Conservation (phyloP, 331 rosid genomes). For the Rosa hybrid region DNA sequence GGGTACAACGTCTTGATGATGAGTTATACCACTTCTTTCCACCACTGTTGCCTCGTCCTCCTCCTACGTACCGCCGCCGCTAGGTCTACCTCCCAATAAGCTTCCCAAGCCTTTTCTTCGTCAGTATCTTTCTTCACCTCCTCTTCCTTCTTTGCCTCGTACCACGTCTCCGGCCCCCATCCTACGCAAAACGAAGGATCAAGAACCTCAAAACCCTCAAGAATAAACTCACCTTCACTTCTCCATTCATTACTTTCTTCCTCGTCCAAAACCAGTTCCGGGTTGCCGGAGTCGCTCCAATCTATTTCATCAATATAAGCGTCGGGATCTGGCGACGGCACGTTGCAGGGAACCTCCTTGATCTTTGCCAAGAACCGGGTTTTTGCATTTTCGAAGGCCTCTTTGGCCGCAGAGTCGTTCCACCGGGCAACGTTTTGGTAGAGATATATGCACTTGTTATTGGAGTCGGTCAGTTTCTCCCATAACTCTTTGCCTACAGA, state of each 20-base stretch:
- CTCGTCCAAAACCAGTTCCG: constrained; percentile 46
- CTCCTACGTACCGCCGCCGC: neutral
- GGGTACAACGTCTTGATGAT: neutral
- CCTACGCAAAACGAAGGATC: constrained; percentile 48
- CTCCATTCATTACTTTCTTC: neutral
- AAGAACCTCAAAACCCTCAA: constrained; percentile 36
- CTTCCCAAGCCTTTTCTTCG: neutral
- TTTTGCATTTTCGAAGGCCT: constrained; percentile 77
- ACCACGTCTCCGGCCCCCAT: constrained; percentile 44
- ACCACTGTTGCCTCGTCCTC: neutral
- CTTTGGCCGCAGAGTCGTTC: constrained; percentile 81
- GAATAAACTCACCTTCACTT: neutral
- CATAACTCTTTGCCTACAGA: constrained; percentile 64
- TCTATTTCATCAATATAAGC: constrained; percentile 55
- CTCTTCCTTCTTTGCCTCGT: constrained; percentile 38
- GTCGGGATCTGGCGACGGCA: constrained; percentile 66
- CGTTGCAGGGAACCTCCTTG: constrained; percentile 41
- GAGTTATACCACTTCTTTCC: neutral
- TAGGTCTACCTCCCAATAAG: neutral
- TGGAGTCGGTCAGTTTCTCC: constrained; percentile 50
- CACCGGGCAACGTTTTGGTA: constrained; percentile 51
- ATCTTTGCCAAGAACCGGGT: constrained; percentile 35
- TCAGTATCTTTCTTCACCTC: constrained; percentile 8
- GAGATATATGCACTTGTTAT: constrained; percentile 49
- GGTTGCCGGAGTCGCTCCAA: constrained; percentile 49